Base-by-base conservation (phyloP, 495 filamentous ascomycete genomes). In the Penicillium manginii region DNA sequence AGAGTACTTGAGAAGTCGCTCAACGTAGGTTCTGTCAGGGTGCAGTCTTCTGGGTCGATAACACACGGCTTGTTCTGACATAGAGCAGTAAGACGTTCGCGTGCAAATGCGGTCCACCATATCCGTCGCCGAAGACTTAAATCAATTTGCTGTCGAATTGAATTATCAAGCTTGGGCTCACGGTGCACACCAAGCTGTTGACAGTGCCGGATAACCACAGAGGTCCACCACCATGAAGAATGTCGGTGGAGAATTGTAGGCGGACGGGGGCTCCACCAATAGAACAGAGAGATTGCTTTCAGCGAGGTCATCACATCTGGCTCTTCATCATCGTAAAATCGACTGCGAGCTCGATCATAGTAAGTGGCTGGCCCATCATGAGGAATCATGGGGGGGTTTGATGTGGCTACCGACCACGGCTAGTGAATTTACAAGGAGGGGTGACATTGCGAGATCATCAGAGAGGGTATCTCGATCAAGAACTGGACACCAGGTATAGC, bases 141-240 rank as follows among this genome's bases (percentile, higher is more conserved):
- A 32, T 72, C 51, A 31, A 71, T 50, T 10, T 50, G 55, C n/a
- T 60, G 55, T 8, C 58, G 58, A 8, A 61, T 50, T 14, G 59
- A 37, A 48, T 64, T 57, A n/a, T 52, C 49, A 1, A 11, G 26
- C 0, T 43, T 33, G 9, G 62, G 65, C n/a, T 73, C 69, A 3
- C 67, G 69, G 39, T 75, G 72, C 15, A 75, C 55, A 21, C 71
- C 71, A 46, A 70, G 61, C 26, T 75, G 72, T 50, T 75, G 72
- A 52, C 68, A 70, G 49, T 73, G 70, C 2, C 72, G 68, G 40
- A 75, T 73, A 14, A 69, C 62, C 17, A 73, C 68, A 23, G 68
- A 68, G 0, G 72, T 73, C 72, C 72, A 75, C 72, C 72, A 75
- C 72, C 72, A 75, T 12, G 72, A 73, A 2, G 70, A 72, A 59